Base-by-base conservation (phyloP, 768 basidiomycete genomes). In the Suillus hirtellus region DNA sequence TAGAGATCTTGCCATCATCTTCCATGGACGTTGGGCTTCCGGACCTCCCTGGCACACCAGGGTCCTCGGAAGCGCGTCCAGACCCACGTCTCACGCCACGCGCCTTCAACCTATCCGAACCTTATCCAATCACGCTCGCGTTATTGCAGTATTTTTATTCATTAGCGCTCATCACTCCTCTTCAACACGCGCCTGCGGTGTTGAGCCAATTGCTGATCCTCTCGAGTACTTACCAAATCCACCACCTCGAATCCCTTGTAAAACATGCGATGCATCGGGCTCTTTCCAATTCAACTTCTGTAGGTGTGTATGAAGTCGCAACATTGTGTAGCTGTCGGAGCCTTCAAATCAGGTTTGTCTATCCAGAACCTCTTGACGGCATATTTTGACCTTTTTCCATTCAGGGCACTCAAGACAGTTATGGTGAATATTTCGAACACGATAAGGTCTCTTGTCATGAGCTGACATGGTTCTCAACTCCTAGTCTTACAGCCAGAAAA, bases 81-180 rank as follows among this genome's bases (percentile, higher is more conserved):
- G 93, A 95, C 69, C 93, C 93, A 4, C 84, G 92, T 49, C 80
- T 96, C 50, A 89, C 92, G 0, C 88, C 94, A 0, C 88, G 93
- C 58, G 76, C 86, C 12, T 85, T 99, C 63, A 79, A 87, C 65
- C 81, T 99, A 27, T 93, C 95, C 2, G 95, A 97, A 70, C 88
- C 95, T 2, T 96, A 92, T 71, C 89, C 95, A 0, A 88, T 97
- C 68, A 89, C 91, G 1, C 78, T 96, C 60, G 96, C 95, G 9
- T 78, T 98, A 60, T 75, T 98, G 67, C 95, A 99, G 75, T 99
- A 98, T 78, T 87, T 99, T 65, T 98, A 99, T 78, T 87, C 95
- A 0, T 82, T 89, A 60, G 84, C 91, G 1, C 82, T 99, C 42
- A 80, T 93, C 61, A 99, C 96, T 0, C 92, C 93, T 7, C 81